Percentiles rank a stretch among this genome's conserved stretches.
Conservation (phyloP, 768 basidiomycete genomes). For the Melanogaster broomeanus region DNA sequence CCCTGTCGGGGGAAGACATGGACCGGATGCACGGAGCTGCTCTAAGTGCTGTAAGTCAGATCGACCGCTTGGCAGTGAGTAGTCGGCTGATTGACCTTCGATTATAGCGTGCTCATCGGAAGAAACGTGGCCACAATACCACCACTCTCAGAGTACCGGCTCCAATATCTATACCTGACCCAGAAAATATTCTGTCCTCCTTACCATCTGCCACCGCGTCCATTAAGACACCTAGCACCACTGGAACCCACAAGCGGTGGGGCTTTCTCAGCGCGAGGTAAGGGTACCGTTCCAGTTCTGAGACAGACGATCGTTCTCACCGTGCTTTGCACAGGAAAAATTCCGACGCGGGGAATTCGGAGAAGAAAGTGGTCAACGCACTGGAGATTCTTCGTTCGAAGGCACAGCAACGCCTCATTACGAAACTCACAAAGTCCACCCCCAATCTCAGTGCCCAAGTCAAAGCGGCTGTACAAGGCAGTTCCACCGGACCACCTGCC, state of each 20-base stretch:
- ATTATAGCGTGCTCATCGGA: slow-evolving; percentile 27
- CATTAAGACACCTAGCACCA: neutral
- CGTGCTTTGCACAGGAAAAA: slow-evolving; percentile 9
- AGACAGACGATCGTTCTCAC: neutral
- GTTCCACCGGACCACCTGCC: neutral
- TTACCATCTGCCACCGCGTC: slow-evolving; percentile 3
- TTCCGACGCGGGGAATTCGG: slow-evolving; percentile 3
- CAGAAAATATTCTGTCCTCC: neutral
- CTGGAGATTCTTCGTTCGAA: slow-evolving; percentile 10
- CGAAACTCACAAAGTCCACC: slow-evolving; percentile 23
- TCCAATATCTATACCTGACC: slow-evolving; percentile 14
- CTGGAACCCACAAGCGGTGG: slow-evolving; percentile 10
- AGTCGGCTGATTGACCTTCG: neutral
- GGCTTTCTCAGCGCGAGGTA: slow-evolving; percentile 25
- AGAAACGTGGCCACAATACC: slow-evolving; percentile 5
- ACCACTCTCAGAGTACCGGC: slow-evolving; percentile 4
- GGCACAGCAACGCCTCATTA: slow-evolving; percentile 20
- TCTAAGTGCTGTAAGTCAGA: slow-evolving; percentile 19
- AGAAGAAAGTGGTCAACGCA: slow-evolving; percentile 6
- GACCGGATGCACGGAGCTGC: slow-evolving; percentile 18
- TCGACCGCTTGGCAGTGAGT: neutral
- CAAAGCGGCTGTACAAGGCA: neutral
- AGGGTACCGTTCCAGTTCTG: neutral
- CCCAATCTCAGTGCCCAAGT: slow-evolving; percentile 19
- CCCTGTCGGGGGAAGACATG: slow-evolving; percentile 19